Percentiles rank a stretch among this genome's conserved stretches.
These are phyloP conservation scores for Boletales sp. DNA, from an alignment of 768 basidiomycete genomes.

Conservation along the genomic window DNA sequence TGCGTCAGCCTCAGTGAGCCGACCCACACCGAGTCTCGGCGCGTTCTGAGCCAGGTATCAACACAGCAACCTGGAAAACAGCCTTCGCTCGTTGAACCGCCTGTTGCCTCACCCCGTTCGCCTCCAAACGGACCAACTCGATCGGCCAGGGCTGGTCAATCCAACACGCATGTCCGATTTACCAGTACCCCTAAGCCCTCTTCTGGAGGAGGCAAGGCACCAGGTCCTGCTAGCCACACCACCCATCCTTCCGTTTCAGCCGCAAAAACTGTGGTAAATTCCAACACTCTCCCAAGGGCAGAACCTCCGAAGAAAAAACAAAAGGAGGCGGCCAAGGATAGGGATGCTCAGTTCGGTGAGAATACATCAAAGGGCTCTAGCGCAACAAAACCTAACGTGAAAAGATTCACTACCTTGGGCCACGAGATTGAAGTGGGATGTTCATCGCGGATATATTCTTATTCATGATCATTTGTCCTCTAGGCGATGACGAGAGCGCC, in stretches of 20 bases:
- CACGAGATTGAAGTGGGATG: constrained; percentile 10
- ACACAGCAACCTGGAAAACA: too few species aligned
- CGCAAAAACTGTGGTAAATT: too few species aligned
- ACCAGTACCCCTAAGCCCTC: background rate
- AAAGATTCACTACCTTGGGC: constrained; percentile 4
- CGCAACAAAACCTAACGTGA: background rate
- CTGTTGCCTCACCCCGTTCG: too few species aligned
- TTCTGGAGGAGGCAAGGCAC: background rate
- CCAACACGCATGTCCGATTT: background rate
- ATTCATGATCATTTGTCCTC: background rate
- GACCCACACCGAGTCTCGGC: too few species aligned
- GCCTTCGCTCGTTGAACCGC: too few species aligned
- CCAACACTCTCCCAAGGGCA: background rate
- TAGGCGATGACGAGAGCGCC: constrained; percentile 6
- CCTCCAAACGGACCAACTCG: too few species aligned
- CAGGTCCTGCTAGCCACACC: constrained; percentile 14
- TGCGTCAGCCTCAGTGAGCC: background rate
- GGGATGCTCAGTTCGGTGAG: background rate
- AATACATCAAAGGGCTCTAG: constrained; percentile 6
- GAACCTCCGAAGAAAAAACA: constrained; percentile 20
- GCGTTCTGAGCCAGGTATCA: too few species aligned
- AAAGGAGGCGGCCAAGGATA: constrained; percentile 3
- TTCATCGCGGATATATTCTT: background rate
- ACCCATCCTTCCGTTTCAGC: too few species aligned
- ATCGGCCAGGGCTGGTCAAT: too few species aligned